Percentiles rank a stretch among this genome's conserved stretches.
Evolutionary conservation across 345 rosid species (phyloP).

Genomic region (Citrus hindsii): DNA sequence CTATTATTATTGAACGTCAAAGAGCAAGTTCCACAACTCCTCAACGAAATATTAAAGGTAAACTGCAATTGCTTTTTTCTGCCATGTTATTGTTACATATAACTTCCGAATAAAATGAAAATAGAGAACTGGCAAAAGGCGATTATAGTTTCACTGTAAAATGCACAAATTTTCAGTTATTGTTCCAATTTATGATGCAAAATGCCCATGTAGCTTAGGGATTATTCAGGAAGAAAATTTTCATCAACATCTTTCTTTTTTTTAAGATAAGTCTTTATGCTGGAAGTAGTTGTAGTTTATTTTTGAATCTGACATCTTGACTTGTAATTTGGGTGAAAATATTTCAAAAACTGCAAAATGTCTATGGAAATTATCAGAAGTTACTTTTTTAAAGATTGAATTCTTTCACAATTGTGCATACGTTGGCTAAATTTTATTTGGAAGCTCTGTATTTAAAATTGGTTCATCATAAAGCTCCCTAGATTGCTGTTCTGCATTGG

Average conservation of each 20-base stretch:
- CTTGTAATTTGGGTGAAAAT: background rate
- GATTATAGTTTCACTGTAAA: background rate
- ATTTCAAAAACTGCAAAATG: background rate
- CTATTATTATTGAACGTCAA: constrained; percentile 75
- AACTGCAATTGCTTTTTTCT: background rate
- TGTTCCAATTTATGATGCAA: background rate
- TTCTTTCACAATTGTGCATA: no score
- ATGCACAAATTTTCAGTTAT: background rate
- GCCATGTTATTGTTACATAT: no score
- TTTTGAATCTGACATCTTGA: background rate
- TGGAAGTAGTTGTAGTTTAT: background rate
- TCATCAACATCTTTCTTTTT: no score
- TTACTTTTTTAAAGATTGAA: background rate
- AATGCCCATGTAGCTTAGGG: background rate
- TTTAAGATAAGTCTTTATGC: no score
- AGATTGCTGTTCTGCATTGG: constrained; percentile 23
- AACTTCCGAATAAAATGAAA: background rate
- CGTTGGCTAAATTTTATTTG: background rate
- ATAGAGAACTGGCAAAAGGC: background rate
- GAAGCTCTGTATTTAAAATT: background rate
- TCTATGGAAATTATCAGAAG: background rate
- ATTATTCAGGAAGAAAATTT: background rate
- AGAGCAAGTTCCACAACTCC: constrained; percentile 65
- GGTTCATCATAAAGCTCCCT: background rate
- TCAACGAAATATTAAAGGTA: constrained; percentile 63